Evolutionary conservation across 352 stramenopile genomes (phyloP).

Genomic region (Phytophthora melonis): DNA sequence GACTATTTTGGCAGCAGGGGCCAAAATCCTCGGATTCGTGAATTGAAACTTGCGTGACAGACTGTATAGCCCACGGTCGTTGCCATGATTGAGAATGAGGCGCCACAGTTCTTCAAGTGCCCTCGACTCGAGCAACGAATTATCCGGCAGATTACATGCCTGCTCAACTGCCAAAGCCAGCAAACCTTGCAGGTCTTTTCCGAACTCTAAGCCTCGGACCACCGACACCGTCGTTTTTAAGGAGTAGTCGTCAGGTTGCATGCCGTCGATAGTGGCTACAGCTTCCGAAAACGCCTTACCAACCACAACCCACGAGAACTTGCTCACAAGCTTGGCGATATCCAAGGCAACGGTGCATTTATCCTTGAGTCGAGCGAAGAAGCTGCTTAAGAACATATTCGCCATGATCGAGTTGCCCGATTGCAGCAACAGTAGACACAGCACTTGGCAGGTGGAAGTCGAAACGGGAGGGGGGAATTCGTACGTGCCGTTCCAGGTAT

Average conservation of each 20-base stretch:
- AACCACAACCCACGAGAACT: constrained; percentile 25
- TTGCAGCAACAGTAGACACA: not conserved
- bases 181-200: not conserved
- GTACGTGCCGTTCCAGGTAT: not conserved
- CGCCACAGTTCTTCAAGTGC: not conserved
- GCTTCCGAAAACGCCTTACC: constrained; percentile 7
- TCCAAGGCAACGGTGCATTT: not conserved
- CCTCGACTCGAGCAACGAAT: not conserved
- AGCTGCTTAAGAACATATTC: not conserved
- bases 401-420: not conserved
- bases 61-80: not conserved
- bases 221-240: constrained; percentile 8
- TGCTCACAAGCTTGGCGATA: not conserved
- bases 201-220: not conserved
- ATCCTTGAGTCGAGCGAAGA: constrained; percentile 5
- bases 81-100: not conserved
- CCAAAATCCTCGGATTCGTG: not conserved
- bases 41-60: not conserved
- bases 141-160: not conserved
- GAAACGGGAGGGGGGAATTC: not conserved
- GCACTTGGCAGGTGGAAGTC: not conserved
- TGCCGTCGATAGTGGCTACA: not conserved
- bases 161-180: not conserved
- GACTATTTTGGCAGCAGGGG: not conserved
- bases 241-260: not conserved